Evolutionary conservation across 768 basidiomycete species (phyloP), one percentile per base, ranked within the genome.

Genomic region (Ramaria rubella): DNA sequence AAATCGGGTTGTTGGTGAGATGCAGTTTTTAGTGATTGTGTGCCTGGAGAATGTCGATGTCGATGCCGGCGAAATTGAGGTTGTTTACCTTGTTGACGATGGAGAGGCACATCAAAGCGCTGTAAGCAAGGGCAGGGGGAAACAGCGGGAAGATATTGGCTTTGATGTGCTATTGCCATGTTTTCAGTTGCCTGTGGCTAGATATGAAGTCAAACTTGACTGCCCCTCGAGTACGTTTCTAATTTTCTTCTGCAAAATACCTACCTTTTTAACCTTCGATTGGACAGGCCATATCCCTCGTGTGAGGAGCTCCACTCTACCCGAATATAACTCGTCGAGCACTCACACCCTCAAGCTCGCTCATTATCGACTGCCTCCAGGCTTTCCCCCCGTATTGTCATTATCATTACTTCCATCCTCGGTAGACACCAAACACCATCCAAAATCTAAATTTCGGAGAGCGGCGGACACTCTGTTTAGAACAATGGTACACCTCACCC

Each of bases 21-120:
- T 80, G 34, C 87, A 85, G 83, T 69, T 80, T 31, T 88, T 85
- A 85, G 76, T 85, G 46, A 81, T 77, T 64, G 71, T 89, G 24
- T 76, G 78, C 60, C 72, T 78, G 30, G 83, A 81, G 9, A 70
- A 76, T 4, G 69, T 72, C 21, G 75, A 76, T 30, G 80, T 80
- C 5, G 80, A 81, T 26, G 68, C 70, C 24, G 73, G 55, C 14
- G 12, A 23, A 5, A 29, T 86, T n/a, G 75, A 83, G 42, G 65
- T 80, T 40, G 83, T 87, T 64, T 91, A 91, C 64, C 65, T 87
- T 27, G 85, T 86, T 27, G 75, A 65, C 61, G 69, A 71, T 29
- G 29, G 24, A 17, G 30, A 30, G 15, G 19, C 7, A 24, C 49
- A 9, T 7, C 49, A 19, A n/a, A 15, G 29, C 49, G 2, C 43